Conservation (phyloP, 352 stramenopile genomes). For the Pseudoperonospora humuli region DNA sequence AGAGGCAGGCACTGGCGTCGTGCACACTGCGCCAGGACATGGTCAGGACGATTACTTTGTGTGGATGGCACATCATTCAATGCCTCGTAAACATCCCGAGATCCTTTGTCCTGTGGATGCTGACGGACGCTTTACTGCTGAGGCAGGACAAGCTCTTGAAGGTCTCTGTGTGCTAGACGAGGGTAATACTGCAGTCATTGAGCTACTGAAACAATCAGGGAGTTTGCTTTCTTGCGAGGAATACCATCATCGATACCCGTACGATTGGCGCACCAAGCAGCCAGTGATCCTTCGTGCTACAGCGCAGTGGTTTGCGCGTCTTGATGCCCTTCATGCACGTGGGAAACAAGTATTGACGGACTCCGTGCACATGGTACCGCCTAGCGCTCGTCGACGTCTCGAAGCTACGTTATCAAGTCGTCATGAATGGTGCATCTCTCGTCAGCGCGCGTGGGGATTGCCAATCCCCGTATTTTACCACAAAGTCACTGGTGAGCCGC, state of each 20-base stretch:
- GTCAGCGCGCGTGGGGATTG: conserved; percentile 96
- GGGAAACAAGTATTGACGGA: conserved; percentile 46
- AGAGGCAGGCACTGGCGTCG: conserved; percentile 96
- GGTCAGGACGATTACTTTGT: conserved; percentile 94
- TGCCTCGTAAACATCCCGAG: conserved; percentile 20
- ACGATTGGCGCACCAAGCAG: conserved; percentile 99
- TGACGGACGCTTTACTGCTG: conserved; percentile 76
- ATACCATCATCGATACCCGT: conserved; percentile 95
- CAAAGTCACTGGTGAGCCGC: conserved; percentile 76
- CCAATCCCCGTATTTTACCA: conserved; percentile 98
- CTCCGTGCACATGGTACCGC: conserved; percentile 90
- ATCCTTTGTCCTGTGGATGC: conserved; percentile 68
- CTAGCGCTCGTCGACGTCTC: conserved; percentile 70
- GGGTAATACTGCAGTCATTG: conserved; percentile 90
- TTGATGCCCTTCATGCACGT: conserved; percentile 88
- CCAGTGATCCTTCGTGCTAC: conserved; percentile 97
- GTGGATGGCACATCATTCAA: conserved; percentile 56
- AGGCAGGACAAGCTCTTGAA: conserved; percentile 83
- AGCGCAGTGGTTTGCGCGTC: conserved; percentile 97
- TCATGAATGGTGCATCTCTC: conserved; percentile 98
- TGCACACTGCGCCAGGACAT: conserved; percentile 97
- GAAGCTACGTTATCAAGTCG: conserved; percentile 83
- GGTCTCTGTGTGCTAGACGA: conserved; percentile 89
- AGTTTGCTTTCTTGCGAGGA: conserved; percentile 82
- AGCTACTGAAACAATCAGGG: conserved; percentile 64